Percentiles rank a stretch among this genome's conserved stretches.
These are phyloP conservation scores for Dillenia suffruticosa DNA, from an alignment of 164 flowering plant genomes.

Conservation along the genomic window DNA sequence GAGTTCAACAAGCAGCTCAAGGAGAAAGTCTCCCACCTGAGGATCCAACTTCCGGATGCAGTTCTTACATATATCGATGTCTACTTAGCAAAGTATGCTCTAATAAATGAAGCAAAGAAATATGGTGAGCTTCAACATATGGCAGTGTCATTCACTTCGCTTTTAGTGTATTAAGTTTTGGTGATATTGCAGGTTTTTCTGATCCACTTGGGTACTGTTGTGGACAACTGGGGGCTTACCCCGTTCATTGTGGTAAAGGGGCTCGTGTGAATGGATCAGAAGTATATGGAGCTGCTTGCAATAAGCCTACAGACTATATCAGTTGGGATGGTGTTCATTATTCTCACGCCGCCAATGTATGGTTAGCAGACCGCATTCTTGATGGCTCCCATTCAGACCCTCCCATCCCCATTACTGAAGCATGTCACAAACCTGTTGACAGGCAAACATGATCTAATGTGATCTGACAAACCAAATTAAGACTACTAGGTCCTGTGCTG, in stretches of 20 bases:
- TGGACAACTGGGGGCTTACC: slow-evolving; percentile 9
- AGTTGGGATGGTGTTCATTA: slow-evolving; percentile 31
- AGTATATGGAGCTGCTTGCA: slow-evolving; percentile 14
- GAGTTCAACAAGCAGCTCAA: slow-evolving; percentile 26
- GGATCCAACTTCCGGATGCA: slow-evolving; percentile 19
- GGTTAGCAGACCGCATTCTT: slow-evolving; percentile 16
- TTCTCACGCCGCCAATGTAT: slow-evolving; percentile 27
- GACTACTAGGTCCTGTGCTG: no score
- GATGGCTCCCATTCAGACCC: slow-evolving; percentile 24
- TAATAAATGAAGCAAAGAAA: slow-evolving; percentile 18
- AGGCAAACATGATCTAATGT: no score
- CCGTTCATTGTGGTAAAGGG: slow-evolving; percentile 15
- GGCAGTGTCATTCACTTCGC: no score
- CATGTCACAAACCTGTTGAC: slow-evolving; percentile 7
- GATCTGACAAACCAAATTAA: no score
- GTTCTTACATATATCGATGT: slow-evolving; percentile 22
- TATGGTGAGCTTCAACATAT: slow-evolving; percentile 13
- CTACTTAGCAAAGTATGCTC: slow-evolving; percentile 20
- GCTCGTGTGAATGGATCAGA: slow-evolving; percentile 16
- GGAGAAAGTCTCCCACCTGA: slow-evolving; percentile 13
- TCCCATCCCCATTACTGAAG: slow-evolving; percentile 11
- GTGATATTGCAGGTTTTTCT: slow-evolving; percentile 21
- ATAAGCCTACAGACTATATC: slow-evolving; percentile 11
- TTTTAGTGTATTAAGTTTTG: neutral
- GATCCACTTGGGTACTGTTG: slow-evolving; percentile 25